A percentile compares a stretch with the other conserved stretches of the same genome.
Conservation (phyloP, 169 alveolate genomes). For the Plasmodium coatneyi region DNA sequence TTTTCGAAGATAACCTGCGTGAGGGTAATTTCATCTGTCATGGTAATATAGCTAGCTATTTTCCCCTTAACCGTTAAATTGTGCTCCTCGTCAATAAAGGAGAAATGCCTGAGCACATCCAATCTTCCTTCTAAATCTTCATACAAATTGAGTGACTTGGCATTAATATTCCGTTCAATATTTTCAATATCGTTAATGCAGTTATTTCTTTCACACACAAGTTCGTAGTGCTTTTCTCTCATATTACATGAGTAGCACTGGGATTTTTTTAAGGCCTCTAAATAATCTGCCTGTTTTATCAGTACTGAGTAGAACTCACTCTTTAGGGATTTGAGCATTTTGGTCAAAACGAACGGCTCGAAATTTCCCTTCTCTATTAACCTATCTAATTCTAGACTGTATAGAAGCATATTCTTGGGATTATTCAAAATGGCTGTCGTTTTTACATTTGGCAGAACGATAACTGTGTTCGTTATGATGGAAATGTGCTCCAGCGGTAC, state of each 20-base stretch:
- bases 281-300: constrained; percentile 82
- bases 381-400: constrained; percentile 78
- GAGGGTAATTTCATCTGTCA: constrained; percentile 90
- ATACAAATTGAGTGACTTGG: constrained; percentile 86
- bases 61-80: constrained; percentile 90
- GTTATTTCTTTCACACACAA: constrained; percentile 73
- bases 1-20: constrained; percentile 85
- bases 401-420: constrained; percentile 58
- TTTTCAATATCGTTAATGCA: constrained; percentile 82
- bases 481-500: constrained; percentile 76
- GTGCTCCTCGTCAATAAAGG: constrained; percentile 84
- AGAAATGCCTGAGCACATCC: constrained; percentile 86
- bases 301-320: constrained; percentile 82
- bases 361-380: constrained; percentile 75
- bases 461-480: constrained; percentile 78
- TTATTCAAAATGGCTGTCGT: constrained; percentile 55
- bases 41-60: constrained; percentile 87
- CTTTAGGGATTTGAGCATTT: constrained; percentile 80
- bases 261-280: constrained; percentile 75
- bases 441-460: constrained; percentile 57
- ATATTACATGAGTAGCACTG: constrained; percentile 82
- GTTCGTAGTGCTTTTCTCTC: constrained; percentile 83
- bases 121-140: constrained; percentile 87
- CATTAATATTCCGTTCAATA: constrained; percentile 81
- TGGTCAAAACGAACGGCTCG: constrained; percentile 80